Evolutionary conservation across 305 asterid genomes (phyloP), one percentile per base, ranked within the genome.

Genomic region (Rubia balearica): DNA sequence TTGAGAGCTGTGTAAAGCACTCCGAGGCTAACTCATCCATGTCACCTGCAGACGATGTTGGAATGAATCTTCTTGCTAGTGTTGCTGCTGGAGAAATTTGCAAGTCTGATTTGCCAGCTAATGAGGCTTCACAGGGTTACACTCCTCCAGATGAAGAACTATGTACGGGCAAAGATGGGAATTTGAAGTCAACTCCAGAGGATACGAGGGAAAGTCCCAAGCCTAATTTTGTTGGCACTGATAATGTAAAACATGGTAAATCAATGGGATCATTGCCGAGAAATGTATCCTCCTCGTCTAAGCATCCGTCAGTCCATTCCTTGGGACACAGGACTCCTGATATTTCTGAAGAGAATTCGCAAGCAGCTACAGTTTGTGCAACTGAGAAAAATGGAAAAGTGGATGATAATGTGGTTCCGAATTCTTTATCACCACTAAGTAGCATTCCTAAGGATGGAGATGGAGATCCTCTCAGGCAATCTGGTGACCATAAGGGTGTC

Each of bases 31-130:
- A 71, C 51, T 62, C 77, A 36, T 76, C 86, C 53, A 49, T 75
- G 75, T 75, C 81, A 33, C 65, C 69, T 42, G 78, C 74, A 36
- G 86, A 82, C 73, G 82, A 81, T 68, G 75, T 70, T 42, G 84
- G 84, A 19, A 82, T 82, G 86, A 82, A 82, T 70, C 84, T 82
- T 69, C 86, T 82, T 38, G 86, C 86, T 16, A 82, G 86, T 73
- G 86, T 82, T 46, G 86, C 86, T 66, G 67, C 86, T 63, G 82
- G 80, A 53, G 82, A 80, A 71, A 77, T 80, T 72, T 80, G 77
- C 59, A 77, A 75, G 66, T 77, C 84, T 38, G 80, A 76, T 13
- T 38, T 65, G 74, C 71, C 80, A 40, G 77, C 79, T 43, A n/a
- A 70, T 24, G 75, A 75, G 67, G 79, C 83, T 76, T 65, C 83